Evolutionary conservation across 2,329 filamentous ascomycete species (phyloP).

Genomic region (Didymella segeticola): DNA sequence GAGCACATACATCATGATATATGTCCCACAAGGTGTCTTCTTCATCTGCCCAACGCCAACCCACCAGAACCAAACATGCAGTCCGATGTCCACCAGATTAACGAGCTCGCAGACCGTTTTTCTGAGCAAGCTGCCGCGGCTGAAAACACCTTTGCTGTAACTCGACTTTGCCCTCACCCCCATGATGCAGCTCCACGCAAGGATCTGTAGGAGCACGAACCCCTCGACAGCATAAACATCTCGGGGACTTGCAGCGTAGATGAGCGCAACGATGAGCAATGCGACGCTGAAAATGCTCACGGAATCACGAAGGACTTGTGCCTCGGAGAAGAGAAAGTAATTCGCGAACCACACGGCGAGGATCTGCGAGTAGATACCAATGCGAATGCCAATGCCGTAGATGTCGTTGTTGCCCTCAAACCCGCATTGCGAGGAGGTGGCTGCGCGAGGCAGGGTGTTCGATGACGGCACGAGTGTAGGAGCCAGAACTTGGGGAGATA

Average conservation of each 20-base stretch:
- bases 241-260: slow-evolving; percentile 18
- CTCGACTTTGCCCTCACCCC: slow-evolving; percentile 14
- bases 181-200: slow-evolving; percentile 23
- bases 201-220: slow-evolving; percentile 31
- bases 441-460: neutral
- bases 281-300: slow-evolving; percentile 35
- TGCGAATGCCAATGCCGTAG: slow-evolving; percentile 38
- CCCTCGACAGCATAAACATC: slow-evolving; percentile 24
- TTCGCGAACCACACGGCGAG: slow-evolving; percentile 37
- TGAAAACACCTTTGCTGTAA: slow-evolving; percentile 1
- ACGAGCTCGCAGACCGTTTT: slow-evolving; percentile 9
- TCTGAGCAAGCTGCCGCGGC: neutral
- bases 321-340: slow-evolving; percentile 33
- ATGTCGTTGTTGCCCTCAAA: slow-evolving; percentile 59
- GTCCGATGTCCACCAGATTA: slow-evolving; percentile 5
- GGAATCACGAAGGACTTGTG: slow-evolving; percentile 25
- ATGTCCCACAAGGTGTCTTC: slow-evolving; percentile 27
- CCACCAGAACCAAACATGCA: slow-evolving; percentile 36
- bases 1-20: slow-evolving; percentile 21
- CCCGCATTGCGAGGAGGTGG: slow-evolving; percentile 12
- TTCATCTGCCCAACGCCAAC: slow-evolving; percentile 25
- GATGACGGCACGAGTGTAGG: neutral
- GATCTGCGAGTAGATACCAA: slow-evolving; percentile 39
- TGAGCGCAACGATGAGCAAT: slow-evolving; percentile 22
- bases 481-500: neutral